Evolutionary conservation across 306 rosid genomes (phyloP).

Genomic region (Cucumis hystrix): DNA sequence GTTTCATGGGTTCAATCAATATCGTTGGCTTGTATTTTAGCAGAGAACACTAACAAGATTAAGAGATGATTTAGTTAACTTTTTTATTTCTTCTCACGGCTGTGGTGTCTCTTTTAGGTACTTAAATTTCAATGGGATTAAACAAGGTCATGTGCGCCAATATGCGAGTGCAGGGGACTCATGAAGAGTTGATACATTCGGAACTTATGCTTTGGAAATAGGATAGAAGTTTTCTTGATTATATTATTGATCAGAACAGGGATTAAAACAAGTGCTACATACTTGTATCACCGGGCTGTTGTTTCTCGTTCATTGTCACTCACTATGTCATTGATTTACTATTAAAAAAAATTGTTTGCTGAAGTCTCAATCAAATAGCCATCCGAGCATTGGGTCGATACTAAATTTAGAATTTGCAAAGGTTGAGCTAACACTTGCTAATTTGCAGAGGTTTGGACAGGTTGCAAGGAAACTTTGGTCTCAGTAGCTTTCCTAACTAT

Average conservation of each 20-base stretch:
- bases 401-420: not conserved
- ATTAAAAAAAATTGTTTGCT: not conserved
- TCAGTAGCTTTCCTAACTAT: not conserved
- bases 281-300: not conserved
- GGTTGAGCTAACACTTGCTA: not conserved
- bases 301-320: not conserved
- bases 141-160: not conserved
- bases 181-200: constrained; percentile 2
- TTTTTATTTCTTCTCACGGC: not conserved
- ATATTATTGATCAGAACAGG: not conserved
- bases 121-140: constrained; percentile 1
- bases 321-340: not conserved
- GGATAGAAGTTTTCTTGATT: not conserved
- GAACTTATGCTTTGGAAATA: not conserved
- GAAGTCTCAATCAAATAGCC: not conserved
- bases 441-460: not conserved
- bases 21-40: not conserved
- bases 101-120: not conserved
- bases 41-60: not conserved
- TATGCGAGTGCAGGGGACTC: not conserved
- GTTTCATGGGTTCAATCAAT: not conserved
- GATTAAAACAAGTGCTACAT: not conserved
- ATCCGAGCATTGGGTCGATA: not conserved
- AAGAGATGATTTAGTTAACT: not conserved
- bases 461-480: not conserved